Conservation (phyloP, 2,329 filamentous ascomycete species). For the Ophiostoma piceae region DNA sequence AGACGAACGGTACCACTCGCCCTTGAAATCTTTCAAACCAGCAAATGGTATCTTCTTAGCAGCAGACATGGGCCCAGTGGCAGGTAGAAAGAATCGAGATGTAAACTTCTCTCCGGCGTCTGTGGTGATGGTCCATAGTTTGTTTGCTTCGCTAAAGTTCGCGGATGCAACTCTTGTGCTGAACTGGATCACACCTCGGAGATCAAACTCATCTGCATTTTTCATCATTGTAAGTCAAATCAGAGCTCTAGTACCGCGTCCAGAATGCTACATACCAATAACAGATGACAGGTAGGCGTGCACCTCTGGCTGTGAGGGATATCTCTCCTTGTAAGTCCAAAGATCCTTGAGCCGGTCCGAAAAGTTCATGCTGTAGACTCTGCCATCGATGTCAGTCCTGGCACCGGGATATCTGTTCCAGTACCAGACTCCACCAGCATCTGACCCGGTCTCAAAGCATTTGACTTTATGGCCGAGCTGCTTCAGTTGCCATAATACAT, state of each 20-base stretch:
- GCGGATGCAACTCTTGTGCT: not conserved
- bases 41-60: slow-evolving; percentile 55
- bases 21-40: slow-evolving; percentile 57
- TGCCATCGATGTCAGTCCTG: slow-evolving; percentile 67
- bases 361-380: slow-evolving; percentile 52
- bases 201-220: not conserved
- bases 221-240: not conserved
- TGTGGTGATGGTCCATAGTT: slow-evolving; percentile 16
- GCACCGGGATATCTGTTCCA: slow-evolving; percentile 73
- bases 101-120: slow-evolving; percentile 31
- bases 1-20: slow-evolving; percentile 53
- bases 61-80: slow-evolving; percentile 63
- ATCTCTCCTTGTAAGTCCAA: slow-evolving; percentile 40
- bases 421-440: slow-evolving; percentile 73
- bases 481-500: slow-evolving; percentile 58
- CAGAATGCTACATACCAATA: not conserved
- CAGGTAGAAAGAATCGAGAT: slow-evolving; percentile 55
- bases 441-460: slow-evolving; percentile 61
- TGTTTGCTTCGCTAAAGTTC: not conserved
- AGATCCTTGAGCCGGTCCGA: slow-evolving; percentile 48
- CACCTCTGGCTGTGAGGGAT: slow-evolving; percentile 21
- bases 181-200: not conserved
- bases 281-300: slow-evolving; percentile 20
- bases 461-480: slow-evolving; percentile 54
- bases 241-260: not conserved